Percentiles rank a stretch among this genome's conserved stretches.
These are phyloP conservation scores for Purpureocillium takamizusanense DNA, from an alignment of 2,329 filamentous ascomycete genomes.

Conservation along the genomic window DNA sequence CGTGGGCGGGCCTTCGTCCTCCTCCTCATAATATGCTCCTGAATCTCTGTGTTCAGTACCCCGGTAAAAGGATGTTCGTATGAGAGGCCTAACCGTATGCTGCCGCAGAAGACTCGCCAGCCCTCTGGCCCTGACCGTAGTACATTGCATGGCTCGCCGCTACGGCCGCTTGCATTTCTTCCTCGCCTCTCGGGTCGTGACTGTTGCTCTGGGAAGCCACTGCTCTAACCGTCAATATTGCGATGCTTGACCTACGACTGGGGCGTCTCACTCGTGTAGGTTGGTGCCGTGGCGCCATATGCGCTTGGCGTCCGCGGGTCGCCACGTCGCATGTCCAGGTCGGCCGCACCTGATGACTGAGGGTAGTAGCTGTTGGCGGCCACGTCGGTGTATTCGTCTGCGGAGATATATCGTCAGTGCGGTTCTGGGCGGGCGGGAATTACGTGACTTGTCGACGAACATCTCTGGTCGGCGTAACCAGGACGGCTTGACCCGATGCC, in stretches of 20 bases:
- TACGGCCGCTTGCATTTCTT: conserved; percentile 11
- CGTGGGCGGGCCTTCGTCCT: conserved; percentile 15
- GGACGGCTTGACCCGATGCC: neutral
- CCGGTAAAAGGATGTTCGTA: neutral
- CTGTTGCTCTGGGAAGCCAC: neutral
- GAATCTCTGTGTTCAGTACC: neutral
- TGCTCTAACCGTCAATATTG: neutral
- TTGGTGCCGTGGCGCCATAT: neutral
- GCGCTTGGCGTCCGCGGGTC: neutral
- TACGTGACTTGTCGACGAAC: neutral
- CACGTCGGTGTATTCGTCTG: conserved; percentile 2
- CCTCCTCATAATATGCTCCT: conserved; percentile 14
- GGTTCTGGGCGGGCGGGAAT: neutral
- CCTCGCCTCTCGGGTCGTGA: conserved; percentile 8
- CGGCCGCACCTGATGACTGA: conserved; percentile 3
- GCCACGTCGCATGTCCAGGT: no score
- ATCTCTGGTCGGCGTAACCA: conserved; percentile 1
- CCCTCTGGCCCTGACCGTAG: conserved; percentile 5
- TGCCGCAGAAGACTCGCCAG: conserved; percentile 8
- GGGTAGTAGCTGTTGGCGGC: conserved; percentile 1
- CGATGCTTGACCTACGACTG: neutral
- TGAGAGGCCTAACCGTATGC: conserved; percentile 12
- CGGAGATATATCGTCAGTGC: neutral
- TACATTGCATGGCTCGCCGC: conserved; percentile 10
- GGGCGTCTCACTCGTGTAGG: neutral